Evolutionary conservation across 495 filamentous ascomycete genomes (phyloP).

Genomic region (Aspergillus nidulans): DNA sequence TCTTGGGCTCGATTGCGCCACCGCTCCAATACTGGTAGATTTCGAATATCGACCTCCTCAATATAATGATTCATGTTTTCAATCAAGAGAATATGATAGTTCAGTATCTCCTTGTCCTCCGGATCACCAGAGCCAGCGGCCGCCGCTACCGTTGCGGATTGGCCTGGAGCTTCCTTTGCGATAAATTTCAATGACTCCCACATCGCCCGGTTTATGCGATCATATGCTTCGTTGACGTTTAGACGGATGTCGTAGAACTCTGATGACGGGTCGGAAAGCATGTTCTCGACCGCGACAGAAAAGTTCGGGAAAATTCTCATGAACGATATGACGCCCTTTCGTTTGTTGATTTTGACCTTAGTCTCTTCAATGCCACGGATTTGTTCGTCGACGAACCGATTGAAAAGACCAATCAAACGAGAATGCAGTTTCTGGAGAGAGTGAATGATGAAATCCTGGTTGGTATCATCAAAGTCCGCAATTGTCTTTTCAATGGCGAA

Average conservation of each 20-base stretch:
- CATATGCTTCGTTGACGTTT: conserved; percentile 81
- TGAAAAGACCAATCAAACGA: conserved; percentile 70
- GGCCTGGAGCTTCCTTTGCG: conserved; percentile 80
- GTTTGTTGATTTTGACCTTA: conserved; percentile 98
- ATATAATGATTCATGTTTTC: conserved; percentile 98
- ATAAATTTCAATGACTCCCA: conserved; percentile 95
- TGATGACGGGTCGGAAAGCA: conserved; percentile 55
- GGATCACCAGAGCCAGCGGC: conserved; percentile 56
- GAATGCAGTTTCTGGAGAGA: conserved; percentile 74
- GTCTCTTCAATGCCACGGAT: conserved; percentile 94
- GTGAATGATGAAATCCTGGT: conserved; percentile 84
- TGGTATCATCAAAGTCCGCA: conserved; percentile 72
- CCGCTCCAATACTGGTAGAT: conserved; percentile 68
- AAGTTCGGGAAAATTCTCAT: conserved; percentile 91
- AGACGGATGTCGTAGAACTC: conserved; percentile 61
- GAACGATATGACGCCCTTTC: conserved; percentile 91
- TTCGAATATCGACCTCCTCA: conserved; percentile 78
- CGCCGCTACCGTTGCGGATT: conserved; percentile 42
- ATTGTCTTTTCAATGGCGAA: conserved; percentile 74
- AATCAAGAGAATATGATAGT: conserved; percentile 94
- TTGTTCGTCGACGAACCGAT: conserved; percentile 89
- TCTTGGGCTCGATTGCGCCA: conserved; percentile 72
- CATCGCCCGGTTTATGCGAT: conserved; percentile 88
- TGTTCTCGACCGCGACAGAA: conserved; percentile 72
- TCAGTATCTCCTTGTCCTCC: conserved; percentile 92